Evolutionary conservation across 192 early-diverging fungal genomes (phyloP).

Genomic region (Backusella macrospora): DNA sequence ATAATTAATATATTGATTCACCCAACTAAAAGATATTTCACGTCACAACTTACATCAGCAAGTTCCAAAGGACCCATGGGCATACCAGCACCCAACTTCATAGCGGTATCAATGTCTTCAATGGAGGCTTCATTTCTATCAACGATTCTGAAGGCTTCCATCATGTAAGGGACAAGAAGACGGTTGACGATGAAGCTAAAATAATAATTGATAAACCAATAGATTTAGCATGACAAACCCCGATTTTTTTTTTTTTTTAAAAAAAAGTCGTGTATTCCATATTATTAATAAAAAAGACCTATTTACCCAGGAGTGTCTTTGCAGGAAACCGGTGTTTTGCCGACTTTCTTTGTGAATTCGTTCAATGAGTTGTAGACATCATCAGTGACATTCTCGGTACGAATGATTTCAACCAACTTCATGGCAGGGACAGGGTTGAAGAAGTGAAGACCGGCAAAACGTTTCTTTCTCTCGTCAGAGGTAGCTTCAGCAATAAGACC

Average conservation of each 20-base stretch:
- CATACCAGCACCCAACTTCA: slow-evolving; percentile 97
- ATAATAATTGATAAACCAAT: not conserved
- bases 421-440: slow-evolving; percentile 99
- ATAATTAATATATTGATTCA: slow-evolving; percentile 10
- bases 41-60: slow-evolving; percentile 61
- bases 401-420: slow-evolving; percentile 95
- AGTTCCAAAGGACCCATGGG: slow-evolving; percentile 94
- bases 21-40: not conserved
- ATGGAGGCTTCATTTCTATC: slow-evolving; percentile 86
- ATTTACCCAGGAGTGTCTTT: slow-evolving; percentile 92
- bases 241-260: not conserved
- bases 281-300: too few species aligned
- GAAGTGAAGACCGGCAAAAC: slow-evolving; percentile 91
- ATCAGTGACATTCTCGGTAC: slow-evolving; percentile 63
- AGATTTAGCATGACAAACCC: not conserved
- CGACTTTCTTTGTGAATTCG: slow-evolving; percentile 72
- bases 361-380: slow-evolving; percentile 66
- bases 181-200: slow-evolving; percentile 91
- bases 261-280: slow-evolving; percentile 2
- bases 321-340: slow-evolving; percentile 90
- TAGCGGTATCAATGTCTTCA: slow-evolving; percentile 91
- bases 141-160: slow-evolving; percentile 91
- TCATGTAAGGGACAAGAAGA: slow-evolving; percentile 93
- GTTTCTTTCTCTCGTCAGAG: slow-evolving; percentile 48
- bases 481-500: slow-evolving; percentile 75